A percentile compares a stretch with the other conserved stretches of the same genome.
Evolutionary conservation across 305 asterid genomes (phyloP).

Genomic region (Lippia alba): DNA sequence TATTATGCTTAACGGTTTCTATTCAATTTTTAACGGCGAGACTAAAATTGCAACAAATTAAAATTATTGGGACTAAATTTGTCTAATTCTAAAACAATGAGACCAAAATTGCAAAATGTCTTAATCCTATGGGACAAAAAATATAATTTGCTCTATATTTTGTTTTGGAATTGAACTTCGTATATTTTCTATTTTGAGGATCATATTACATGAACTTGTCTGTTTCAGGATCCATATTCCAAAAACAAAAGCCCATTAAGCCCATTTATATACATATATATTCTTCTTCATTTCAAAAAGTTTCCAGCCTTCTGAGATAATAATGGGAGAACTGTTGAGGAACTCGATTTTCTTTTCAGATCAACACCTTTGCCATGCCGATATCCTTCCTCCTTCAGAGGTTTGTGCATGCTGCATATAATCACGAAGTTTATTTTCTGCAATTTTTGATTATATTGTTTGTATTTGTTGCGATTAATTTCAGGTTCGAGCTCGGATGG

Average conservation of each 20-base stretch:
- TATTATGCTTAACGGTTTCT: too few species aligned
- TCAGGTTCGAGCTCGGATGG: slow-evolving; percentile 91
- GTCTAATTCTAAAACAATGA: too few species aligned
- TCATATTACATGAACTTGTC: too few species aligned
- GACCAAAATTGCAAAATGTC: too few species aligned
- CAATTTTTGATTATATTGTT: background rate
- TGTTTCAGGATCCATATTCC: too few species aligned
- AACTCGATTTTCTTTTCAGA: slow-evolving; percentile 81
- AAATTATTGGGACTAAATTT: too few species aligned
- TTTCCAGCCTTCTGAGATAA: slow-evolving; percentile 17
- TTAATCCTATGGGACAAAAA: too few species aligned
- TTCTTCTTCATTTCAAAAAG: slow-evolving; percentile 7
- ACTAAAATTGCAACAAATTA: too few species aligned
- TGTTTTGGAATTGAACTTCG: too few species aligned
- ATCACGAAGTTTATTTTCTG: slow-evolving; percentile 6
- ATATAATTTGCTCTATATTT: too few species aligned
- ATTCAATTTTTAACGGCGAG: too few species aligned
- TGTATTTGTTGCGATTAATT: background rate
- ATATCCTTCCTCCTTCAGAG: slow-evolving; percentile 71
- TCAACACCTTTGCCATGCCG: slow-evolving; percentile 81
- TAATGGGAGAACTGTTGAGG: slow-evolving; percentile 68
- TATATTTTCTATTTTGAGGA: too few species aligned
- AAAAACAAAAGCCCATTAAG: background rate
- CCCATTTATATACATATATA: background rate
- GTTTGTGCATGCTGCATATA: slow-evolving; percentile 30